phyloP scores from a whole-genome alignment of 805 yeast species.

The Suhomyces xylopsoci region DNA sequence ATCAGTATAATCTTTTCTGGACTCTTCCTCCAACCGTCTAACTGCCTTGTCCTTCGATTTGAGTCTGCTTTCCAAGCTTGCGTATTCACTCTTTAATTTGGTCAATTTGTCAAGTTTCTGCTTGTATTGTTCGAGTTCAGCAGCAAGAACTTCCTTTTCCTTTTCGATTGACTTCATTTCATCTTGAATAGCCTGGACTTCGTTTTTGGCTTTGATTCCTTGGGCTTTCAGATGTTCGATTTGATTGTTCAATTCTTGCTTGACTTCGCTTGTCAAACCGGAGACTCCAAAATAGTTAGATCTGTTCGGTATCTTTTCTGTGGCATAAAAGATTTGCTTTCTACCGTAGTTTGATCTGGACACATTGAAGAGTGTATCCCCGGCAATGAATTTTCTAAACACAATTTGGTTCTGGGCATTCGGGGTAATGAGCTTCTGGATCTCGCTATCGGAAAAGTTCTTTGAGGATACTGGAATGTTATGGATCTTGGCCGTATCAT shows the following conservation, averaged over 20 bases:
- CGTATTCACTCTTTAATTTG: conserved; percentile 12
- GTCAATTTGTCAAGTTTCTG: conserved; percentile 9
- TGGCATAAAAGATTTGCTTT: conserved; percentile 46
- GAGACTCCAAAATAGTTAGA: conserved; percentile 30
- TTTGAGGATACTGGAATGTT: conserved; percentile 61
- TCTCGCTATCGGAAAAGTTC: conserved; percentile 42
- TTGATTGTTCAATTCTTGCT: conserved; percentile 9
- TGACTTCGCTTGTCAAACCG: conserved; percentile 31
- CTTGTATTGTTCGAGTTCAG: conserved; percentile 8
- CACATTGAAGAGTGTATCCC: conserved; percentile 50
- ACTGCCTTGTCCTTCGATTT: conserved; percentile 25
- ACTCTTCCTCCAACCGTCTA: conserved; percentile 31
- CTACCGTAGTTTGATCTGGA: conserved; percentile 63
- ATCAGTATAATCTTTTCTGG: conserved; percentile 40
- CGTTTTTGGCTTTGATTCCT: conserved; percentile 10
- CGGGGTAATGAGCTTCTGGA: conserved; percentile 34
- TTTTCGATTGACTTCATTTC: conserved; percentile 13
- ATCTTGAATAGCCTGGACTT: conserved; percentile 14
- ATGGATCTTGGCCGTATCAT: conserved; percentile 45
- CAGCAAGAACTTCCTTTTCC: conserved; percentile 9
- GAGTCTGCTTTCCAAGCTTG: conserved; percentile 22
- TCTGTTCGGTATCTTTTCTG: conserved; percentile 28
- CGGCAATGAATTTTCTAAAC: conserved; percentile 60
- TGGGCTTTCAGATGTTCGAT: conserved; percentile 10
- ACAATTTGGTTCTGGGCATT: conserved; percentile 38